Evolutionary conservation across 2,329 filamentous ascomycete genomes (phyloP).

Genomic region (Knufia fluminis): DNA sequence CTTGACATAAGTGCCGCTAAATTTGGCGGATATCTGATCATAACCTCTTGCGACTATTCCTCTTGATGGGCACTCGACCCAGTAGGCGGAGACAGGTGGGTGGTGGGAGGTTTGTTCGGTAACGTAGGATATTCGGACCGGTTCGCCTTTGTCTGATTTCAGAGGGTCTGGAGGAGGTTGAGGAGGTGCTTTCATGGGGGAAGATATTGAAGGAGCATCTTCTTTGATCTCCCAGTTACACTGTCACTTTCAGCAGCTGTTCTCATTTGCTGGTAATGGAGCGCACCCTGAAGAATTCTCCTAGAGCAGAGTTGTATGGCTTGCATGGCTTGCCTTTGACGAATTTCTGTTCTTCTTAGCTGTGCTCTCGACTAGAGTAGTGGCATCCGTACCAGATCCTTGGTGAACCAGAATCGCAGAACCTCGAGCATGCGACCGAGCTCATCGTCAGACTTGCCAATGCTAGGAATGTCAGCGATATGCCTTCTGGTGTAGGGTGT

Average conservation of each 20-base stretch:
- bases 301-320: slow-evolving; percentile 93
- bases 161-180: slow-evolving; percentile 29
- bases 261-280: slow-evolving; percentile 2
- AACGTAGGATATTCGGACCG: slow-evolving; percentile 78
- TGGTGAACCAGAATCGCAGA: slow-evolving; percentile 95
- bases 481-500: slow-evolving; percentile 12
- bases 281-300: slow-evolving; percentile 88
- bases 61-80: slow-evolving; percentile 82
- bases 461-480: slow-evolving; percentile 41
- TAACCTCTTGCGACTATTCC: slow-evolving; percentile 82
- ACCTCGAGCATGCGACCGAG: slow-evolving; percentile 92
- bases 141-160: slow-evolving; percentile 29
- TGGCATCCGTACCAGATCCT: slow-evolving; percentile 59
- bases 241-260: slow-evolving; percentile 33
- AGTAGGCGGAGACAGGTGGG: slow-evolving; percentile 92
- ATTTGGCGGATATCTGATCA: slow-evolving; percentile 94
- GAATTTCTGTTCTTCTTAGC: slow-evolving; percentile 58
- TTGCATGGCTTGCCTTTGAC: slow-evolving; percentile 98
- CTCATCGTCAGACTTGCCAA: slow-evolving; percentile 82
- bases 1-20: slow-evolving; percentile 88
- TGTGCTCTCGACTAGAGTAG: slow-evolving; percentile 3
- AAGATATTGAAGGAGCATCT: slow-evolving; percentile 54
- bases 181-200: slow-evolving; percentile 26
- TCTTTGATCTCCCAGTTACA: slow-evolving; percentile 94
- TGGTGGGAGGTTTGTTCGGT: slow-evolving; percentile 98